Evolutionary conservation across 495 filamentous ascomycete species (phyloP).

Genomic region (Aspergillus kassunensis): DNA sequence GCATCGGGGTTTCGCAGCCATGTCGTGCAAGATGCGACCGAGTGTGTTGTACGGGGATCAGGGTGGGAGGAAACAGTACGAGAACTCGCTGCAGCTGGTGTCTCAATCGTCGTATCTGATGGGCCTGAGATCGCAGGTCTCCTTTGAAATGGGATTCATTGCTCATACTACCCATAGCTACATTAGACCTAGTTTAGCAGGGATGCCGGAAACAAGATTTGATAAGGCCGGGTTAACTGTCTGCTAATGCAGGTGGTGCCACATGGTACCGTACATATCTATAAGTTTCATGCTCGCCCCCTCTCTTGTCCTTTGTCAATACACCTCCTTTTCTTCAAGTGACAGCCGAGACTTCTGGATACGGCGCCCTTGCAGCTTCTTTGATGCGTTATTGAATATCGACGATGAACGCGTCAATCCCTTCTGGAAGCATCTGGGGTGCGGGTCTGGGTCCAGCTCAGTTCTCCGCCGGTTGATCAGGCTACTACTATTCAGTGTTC

Average conservation of each 20-base stretch:
- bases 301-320: background rate
- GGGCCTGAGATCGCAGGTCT: slow-evolving; percentile 46
- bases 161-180: too few relatives aligned
- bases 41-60: slow-evolving; percentile 55
- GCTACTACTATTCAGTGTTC: background rate
- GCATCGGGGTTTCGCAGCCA: slow-evolving; percentile 72
- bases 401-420: slow-evolving; percentile 16
- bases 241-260: slow-evolving; percentile 15
- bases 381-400: slow-evolving; percentile 2
- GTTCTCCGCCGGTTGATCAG: slow-evolving; percentile 1
- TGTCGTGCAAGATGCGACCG: slow-evolving; percentile 75
- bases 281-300: background rate
- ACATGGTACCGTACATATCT: slow-evolving; percentile 3
- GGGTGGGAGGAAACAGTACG: slow-evolving; percentile 55
- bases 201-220: background rate
- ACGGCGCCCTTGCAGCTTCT: background rate
- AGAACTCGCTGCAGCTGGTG: slow-evolving; percentile 52
- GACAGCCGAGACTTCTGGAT: too few relatives aligned
- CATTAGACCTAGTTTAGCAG: background rate
- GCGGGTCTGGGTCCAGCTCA: slow-evolving; percentile 8
- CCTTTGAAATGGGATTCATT: background rate
- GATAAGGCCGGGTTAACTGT: slow-evolving; percentile 1
- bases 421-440: slow-evolving; percentile 14
- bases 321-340: background rate
- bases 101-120: slow-evolving; percentile 47